A percentile compares a stretch with the other conserved stretches of the same genome.
Conservation (phyloP, 768 basidiomycete genomes). For the Hysterangium stoloniferum region DNA sequence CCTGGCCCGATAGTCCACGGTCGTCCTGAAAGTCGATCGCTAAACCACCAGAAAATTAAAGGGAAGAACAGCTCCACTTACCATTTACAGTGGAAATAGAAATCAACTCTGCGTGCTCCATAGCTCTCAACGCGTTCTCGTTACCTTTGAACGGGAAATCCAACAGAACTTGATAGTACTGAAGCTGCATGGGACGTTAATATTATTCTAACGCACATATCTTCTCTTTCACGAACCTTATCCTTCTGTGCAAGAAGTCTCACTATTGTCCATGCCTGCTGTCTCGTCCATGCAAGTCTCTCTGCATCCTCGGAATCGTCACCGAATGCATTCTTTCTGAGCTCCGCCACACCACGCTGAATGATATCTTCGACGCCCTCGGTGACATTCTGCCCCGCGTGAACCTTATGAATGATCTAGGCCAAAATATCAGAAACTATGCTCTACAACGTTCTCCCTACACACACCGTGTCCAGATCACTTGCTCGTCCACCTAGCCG, state of each 20-base stretch:
- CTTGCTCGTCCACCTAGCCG: slow-evolving; percentile 86
- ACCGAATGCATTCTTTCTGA: slow-evolving; percentile 88
- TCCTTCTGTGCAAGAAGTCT: slow-evolving; percentile 60
- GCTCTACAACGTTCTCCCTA: too few species aligned
- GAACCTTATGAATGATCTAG: slow-evolving; percentile 81
- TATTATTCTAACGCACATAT: not conserved
- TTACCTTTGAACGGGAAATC: slow-evolving; percentile 92
- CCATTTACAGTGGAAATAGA: slow-evolving; percentile 71
- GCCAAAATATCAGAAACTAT: too few species aligned
- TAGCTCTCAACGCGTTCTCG: slow-evolving; percentile 65
- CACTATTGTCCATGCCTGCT: slow-evolving; percentile 83
- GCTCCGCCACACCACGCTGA: slow-evolving; percentile 64
- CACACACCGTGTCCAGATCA: slow-evolving; percentile 74
- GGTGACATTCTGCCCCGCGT: slow-evolving; percentile 45
- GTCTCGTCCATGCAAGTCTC: slow-evolving; percentile 69
- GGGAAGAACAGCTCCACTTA: slow-evolving; percentile 19
- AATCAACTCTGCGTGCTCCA: slow-evolving; percentile 89
- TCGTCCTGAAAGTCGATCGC: slow-evolving; percentile 43
- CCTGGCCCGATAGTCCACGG: slow-evolving; percentile 83
- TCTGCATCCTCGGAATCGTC: slow-evolving; percentile 89
- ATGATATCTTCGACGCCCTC: slow-evolving; percentile 92
- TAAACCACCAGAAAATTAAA: not conserved
- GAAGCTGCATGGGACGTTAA: slow-evolving; percentile 39
- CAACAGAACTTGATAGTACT: slow-evolving; percentile 75
- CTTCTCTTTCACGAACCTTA: slow-evolving; percentile 35